A percentile compares a stretch with the other conserved stretches of the same genome.
phyloP scores from a whole-genome alignment of 2,329 filamentous ascomycete species.

The Samsoniella hepiali region DNA sequence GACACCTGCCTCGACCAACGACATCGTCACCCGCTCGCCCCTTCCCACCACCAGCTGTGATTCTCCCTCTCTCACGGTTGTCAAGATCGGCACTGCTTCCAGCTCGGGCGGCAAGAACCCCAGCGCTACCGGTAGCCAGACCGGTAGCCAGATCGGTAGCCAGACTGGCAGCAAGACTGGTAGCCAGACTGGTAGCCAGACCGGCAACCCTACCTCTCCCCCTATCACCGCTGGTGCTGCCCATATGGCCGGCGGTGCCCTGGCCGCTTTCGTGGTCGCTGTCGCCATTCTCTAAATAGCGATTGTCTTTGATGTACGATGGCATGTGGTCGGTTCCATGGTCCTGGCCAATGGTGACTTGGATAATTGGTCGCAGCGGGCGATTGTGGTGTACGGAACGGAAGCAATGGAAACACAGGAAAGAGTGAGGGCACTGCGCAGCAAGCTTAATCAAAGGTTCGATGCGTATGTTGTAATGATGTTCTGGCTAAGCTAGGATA shows the following conservation, averaged over 20 bases:
- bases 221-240: conserved; percentile 1
- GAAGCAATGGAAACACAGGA: no score
- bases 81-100: conserved; percentile 1
- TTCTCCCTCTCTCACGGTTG: conserved; percentile 15
- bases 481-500: no score
- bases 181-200: not conserved
- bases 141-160: not conserved
- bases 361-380: not conserved
- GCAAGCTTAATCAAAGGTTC: no score
- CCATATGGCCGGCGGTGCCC: not conserved
- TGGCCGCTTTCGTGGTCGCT: not conserved
- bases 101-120: conserved; percentile 20
- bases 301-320: not conserved
- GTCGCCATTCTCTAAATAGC: conserved; percentile 3
- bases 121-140: not conserved
- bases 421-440: no score
- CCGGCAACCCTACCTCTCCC: not conserved
- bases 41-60: conserved; percentile 19
- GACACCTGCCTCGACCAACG: conserved; percentile 17
- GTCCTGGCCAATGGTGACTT: not conserved
- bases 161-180: not conserved
- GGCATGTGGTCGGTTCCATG: not conserved
- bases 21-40: conserved; percentile 20
- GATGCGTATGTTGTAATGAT: no score
- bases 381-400: no score